Base-by-base conservation (phyloP, 129 eudicot genomes). In the Centaurea solstitialis region DNA sequence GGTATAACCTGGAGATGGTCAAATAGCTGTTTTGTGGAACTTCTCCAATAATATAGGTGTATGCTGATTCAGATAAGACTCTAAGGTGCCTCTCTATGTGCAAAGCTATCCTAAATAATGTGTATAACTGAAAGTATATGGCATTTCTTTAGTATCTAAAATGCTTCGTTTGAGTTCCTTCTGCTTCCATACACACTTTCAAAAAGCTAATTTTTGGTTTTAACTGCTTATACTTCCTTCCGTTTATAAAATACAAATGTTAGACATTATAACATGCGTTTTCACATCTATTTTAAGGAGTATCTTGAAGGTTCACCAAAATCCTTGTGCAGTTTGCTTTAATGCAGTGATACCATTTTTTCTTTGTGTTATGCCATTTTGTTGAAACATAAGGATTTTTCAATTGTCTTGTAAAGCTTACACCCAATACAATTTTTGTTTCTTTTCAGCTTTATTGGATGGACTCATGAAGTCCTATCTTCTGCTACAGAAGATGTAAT, bases 401-500 rank as follows among this genome's bases (percentile, higher is more conserved):
- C 50, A 8, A 22, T 40, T 35, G 57, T 43, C 37, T 75, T 57
- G 45, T 79, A 69, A 12, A 77, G 62, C 80, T 47, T 67, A 35
- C n/a, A 50, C 72, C 35, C 77, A 39, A n/a, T 3, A 11, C 65
- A 37, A 41, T 10, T 71, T 80, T 40, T 68, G 12, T 82, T 68
- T 43, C 65, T 72, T 74, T 83, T 73, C 98, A 95, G 99, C 87
- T 95, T 95, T 85, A 84, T 85, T 87, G 87, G 80, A 79, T 95
- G 99, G 99, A 83, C 93, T n/a, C 93, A 89, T 88, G 90, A 89
- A 83, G 92, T 90, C 81, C 84, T 94, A 35, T 87, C 93, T 68
- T 84, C 96, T 70, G 77, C 79, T 74, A 83, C 87, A 20, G 92
- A 87, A 80, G 91, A 81, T 83, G 83, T 83, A 57, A 68, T 86